Percentiles rank a stretch among this genome's conserved stretches.
These are phyloP conservation scores for Ensete glaucum DNA, from an alignment of 176 grass and related monocot genomes.

Conservation along the genomic window DNA sequence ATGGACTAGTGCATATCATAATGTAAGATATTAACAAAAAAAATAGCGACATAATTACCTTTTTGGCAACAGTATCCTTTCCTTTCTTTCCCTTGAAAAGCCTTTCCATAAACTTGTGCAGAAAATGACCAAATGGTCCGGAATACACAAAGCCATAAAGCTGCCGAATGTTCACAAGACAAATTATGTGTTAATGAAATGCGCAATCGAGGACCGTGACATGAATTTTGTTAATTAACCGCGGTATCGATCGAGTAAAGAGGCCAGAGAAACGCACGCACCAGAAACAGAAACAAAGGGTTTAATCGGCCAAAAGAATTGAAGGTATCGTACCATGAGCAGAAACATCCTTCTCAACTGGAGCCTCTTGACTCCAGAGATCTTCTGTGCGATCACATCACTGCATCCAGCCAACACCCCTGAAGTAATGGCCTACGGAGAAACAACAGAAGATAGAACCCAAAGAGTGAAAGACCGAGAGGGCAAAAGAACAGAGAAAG, in stretches of 20 bases:
- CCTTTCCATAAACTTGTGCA: conserved; percentile 79
- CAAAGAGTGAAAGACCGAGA: too few species aligned
- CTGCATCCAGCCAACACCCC: conserved; percentile 31
- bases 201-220: not conserved
- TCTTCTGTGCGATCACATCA: conserved; percentile 37
- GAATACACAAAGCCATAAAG: conserved; percentile 73
- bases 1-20: not conserved
- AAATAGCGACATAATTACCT: conserved; percentile 21
- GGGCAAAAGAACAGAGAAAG: not conserved
- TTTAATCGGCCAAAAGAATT: not conserved
- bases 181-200: not conserved
- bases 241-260: too few species aligned
- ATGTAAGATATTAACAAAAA: not conserved
- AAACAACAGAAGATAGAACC: not conserved
- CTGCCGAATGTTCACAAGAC: conserved; percentile 25
- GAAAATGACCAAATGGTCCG: conserved; percentile 76
- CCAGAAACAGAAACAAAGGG: not conserved
- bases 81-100: conserved; percentile 85
- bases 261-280: not conserved
- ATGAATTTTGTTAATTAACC: too few species aligned
- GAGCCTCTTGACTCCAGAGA: conserved; percentile 35
- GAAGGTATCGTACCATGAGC: conserved; percentile 30
- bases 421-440: conserved; percentile 31
- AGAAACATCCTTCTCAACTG: conserved; percentile 34
- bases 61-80: conserved; percentile 79